phyloP scores from a whole-genome alignment of 495 filamentous ascomycete genomes.

The Neurospora sp. region DNA sequence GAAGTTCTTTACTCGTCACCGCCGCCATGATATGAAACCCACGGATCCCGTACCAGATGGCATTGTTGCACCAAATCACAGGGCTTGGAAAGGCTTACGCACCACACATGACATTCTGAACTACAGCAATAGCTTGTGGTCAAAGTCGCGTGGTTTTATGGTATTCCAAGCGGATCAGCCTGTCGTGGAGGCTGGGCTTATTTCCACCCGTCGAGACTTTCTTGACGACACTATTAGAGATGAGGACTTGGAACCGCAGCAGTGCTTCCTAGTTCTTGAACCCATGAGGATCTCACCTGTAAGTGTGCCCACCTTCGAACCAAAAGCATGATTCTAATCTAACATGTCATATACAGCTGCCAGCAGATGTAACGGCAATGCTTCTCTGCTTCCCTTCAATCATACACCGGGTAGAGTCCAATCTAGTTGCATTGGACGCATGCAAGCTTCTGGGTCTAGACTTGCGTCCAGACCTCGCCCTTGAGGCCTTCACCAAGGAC shows the following conservation, averaged over 20 bases:
- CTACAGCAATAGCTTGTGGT: constrained; percentile 35
- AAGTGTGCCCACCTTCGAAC: constrained; percentile 21
- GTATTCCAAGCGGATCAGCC: constrained; percentile 55
- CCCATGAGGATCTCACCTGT: constrained; percentile 64
- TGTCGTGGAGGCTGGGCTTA: constrained; percentile 62
- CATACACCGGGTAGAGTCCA: constrained; percentile 72
- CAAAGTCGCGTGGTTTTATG: constrained; percentile 15
- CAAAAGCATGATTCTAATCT: constrained; percentile 14
- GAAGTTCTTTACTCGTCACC: constrained; percentile 42
- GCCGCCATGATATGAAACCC: constrained; percentile 36
- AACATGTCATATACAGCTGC: constrained; percentile 42
- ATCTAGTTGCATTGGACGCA: constrained; percentile 66
- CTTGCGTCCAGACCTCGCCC: constrained; percentile 57
- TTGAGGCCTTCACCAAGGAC: constrained; percentile 93
- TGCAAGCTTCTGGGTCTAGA: constrained; percentile 43
- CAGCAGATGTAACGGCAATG: constrained; percentile 53
- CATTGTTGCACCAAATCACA: constrained; percentile 17
- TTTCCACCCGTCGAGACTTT: constrained; percentile 70
- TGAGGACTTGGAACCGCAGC: constrained; percentile 23
- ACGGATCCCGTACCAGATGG: constrained; percentile 29
- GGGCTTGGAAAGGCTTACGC: constrained; percentile 14
- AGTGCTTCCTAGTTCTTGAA: constrained; percentile 40
- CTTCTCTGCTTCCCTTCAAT: constrained; percentile 70
- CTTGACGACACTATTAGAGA: constrained; percentile 48
- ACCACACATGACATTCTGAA: constrained; percentile 27